Evolutionary conservation across 257 asterid genomes (phyloP).

Genomic region (Leonotis leonurus): DNA sequence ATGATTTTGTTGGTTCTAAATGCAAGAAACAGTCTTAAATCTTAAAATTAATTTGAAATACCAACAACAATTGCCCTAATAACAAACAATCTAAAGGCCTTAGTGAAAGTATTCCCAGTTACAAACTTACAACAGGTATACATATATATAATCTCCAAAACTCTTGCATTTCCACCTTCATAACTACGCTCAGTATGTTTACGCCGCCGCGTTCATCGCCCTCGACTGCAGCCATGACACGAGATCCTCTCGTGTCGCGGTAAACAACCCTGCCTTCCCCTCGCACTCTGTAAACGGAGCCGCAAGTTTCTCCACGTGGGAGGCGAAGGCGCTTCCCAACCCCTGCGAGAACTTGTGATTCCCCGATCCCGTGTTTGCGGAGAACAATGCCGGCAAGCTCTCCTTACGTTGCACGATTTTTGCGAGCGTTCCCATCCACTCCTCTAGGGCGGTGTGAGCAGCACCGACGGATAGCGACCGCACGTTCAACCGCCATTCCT

Average conservation of each 20-base stretch:
- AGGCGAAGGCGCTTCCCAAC: slow-evolving; percentile 56
- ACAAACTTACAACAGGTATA: slow-evolving; percentile 14
- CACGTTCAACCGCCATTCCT: slow-evolving; percentile 79
- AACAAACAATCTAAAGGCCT: slow-evolving; percentile 12
- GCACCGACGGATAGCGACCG: slow-evolving; percentile 86
- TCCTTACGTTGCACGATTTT: slow-evolving; percentile 51
- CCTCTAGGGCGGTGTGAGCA: slow-evolving; percentile 84
- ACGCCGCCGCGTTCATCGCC: slow-evolving; percentile 26
- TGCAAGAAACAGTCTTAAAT: not conserved
- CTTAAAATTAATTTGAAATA: slow-evolving; percentile 7
- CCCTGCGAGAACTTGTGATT: slow-evolving; percentile 81
- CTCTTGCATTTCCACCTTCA: not conserved
- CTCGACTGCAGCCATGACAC: slow-evolving; percentile 60
- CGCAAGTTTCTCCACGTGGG: slow-evolving; percentile 54
- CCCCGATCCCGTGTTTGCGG: slow-evolving; percentile 83
- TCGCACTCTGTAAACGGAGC: slow-evolving; percentile 76
- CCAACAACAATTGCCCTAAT: slow-evolving; percentile 16
- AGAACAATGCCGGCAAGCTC: slow-evolving; percentile 56
- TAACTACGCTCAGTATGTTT: not conserved
- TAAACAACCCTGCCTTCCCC: slow-evolving; percentile 66
- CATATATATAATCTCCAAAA: not conserved
- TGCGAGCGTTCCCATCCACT: slow-evolving; percentile 72
- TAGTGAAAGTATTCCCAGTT: not conserved
- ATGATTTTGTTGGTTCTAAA: no score
- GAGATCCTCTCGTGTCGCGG: slow-evolving; percentile 68